A percentile compares a stretch with the other conserved stretches of the same genome.
Evolutionary conservation across 306 rosid species (phyloP).

Genomic region (Biancaea sappan): DNA sequence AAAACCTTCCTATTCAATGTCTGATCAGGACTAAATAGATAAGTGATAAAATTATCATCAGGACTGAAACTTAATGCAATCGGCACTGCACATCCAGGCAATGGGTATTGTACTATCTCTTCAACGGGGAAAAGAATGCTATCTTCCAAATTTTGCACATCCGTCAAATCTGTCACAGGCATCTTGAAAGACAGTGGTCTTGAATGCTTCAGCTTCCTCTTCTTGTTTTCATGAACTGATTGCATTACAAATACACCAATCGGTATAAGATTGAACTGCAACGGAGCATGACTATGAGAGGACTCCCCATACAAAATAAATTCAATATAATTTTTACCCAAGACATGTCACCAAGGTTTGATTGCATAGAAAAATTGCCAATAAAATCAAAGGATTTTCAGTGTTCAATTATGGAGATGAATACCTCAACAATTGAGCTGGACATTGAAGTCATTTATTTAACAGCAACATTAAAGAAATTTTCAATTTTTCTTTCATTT

Average conservation of each 20-base stretch:
- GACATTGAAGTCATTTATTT: background rate
- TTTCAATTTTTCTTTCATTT: background rate
- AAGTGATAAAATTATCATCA: slow-evolving; percentile 67
- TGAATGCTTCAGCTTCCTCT: slow-evolving; percentile 68
- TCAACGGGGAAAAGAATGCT: slow-evolving; percentile 69
- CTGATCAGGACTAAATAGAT: slow-evolving; percentile 78
- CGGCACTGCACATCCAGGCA: slow-evolving; percentile 89
- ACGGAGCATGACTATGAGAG: slow-evolving; percentile 32
- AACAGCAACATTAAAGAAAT: background rate
- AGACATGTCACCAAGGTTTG: slow-evolving; percentile 24
- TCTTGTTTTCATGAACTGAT: slow-evolving; percentile 62
- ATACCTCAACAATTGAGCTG: background rate
- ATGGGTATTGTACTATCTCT: slow-evolving; percentile 85
- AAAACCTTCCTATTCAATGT: slow-evolving; percentile 72
- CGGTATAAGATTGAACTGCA: slow-evolving; percentile 40
- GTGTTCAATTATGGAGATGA: slow-evolving; percentile 1
- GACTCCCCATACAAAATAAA: background rate
- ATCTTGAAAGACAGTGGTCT: slow-evolving; percentile 56
- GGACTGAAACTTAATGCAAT: slow-evolving; percentile 83
- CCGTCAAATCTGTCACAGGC: slow-evolving; percentile 73
- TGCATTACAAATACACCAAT: slow-evolving; percentile 60
- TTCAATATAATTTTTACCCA: background rate
- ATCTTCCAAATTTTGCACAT: slow-evolving; percentile 54
- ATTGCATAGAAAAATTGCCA: slow-evolving; percentile 24
- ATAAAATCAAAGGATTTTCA: background rate